phyloP scores from a whole-genome alignment of 2,329 filamentous ascomycete genomes.

The Phialocephala sp. region DNA sequence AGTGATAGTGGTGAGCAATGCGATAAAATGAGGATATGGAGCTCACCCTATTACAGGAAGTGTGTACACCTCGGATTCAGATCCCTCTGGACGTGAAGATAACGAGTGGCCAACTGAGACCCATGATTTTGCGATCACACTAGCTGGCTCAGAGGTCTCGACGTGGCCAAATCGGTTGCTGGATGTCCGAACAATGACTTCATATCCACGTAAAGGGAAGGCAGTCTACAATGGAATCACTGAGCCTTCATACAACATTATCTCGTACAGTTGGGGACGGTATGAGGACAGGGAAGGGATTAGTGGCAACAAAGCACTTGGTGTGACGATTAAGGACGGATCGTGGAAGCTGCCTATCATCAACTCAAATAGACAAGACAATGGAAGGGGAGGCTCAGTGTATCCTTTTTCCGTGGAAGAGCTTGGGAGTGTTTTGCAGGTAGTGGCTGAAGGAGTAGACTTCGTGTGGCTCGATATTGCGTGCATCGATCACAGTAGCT shows the following conservation, averaged over 20 bases:
- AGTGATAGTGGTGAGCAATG: neutral
- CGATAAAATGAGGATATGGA: neutral
- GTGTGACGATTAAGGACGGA: constrained; percentile 3
- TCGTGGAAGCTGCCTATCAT: constrained; percentile 6
- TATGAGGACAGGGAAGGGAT: neutral
- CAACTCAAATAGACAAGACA: neutral
- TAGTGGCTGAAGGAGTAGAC: neutral
- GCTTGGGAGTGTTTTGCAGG: neutral
- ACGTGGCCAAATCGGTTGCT: neutral
- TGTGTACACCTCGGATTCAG: constrained; percentile 1
- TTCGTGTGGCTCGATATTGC: constrained; percentile 10
- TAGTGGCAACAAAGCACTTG: neutral
- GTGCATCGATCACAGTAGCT: constrained; percentile 1
- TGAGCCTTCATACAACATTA: neutral
- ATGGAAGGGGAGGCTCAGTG: neutral
- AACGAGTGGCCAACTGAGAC: neutral
- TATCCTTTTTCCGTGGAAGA: constrained; percentile 5
- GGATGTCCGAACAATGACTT: constrained; percentile 6
- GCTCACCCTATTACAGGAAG: neutral
- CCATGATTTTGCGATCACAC: constrained; percentile 3
- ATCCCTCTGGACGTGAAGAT: neutral
- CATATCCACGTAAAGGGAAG: neutral
- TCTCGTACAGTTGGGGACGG: constrained; percentile 4
- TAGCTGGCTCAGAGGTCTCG: neutral
- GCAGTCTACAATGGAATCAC: neutral